A percentile compares a stretch with the other conserved stretches of the same genome.
These are phyloP conservation scores for Pyrenula aspistea DNA, from an alignment of 495 filamentous ascomycete genomes.

Conservation along the genomic window DNA sequence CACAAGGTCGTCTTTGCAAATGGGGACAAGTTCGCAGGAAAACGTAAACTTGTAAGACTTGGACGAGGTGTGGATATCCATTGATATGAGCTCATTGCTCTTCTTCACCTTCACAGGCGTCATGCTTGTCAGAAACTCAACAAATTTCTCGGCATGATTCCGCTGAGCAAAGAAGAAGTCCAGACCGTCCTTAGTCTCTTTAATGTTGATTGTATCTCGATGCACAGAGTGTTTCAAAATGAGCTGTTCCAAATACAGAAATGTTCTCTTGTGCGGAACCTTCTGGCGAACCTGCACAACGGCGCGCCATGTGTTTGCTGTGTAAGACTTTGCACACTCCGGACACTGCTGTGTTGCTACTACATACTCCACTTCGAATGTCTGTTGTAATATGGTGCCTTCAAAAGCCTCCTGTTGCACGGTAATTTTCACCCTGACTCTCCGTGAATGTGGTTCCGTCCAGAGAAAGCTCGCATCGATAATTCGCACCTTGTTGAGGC, in stretches of 20 bases:
- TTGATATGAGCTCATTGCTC: conserved; percentile 82
- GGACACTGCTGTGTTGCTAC: conserved; percentile 82
- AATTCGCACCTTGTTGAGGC: conserved; percentile 75
- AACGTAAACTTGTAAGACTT: conserved; percentile 90
- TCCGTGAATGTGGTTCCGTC: conserved; percentile 91
- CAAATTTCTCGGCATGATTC: conserved; percentile 86
- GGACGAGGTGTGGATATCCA: conserved; percentile 79
- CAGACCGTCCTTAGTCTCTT: conserved; percentile 82
- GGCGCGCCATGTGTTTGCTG: conserved; percentile 80
- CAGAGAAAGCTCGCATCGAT: conserved; percentile 94
- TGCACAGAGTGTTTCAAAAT: conserved; percentile 91
- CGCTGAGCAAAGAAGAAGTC: conserved; percentile 87
- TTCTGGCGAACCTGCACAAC: conserved; percentile 91
- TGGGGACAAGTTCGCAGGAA: conserved; percentile 74
- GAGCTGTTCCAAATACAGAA: conserved; percentile 90
- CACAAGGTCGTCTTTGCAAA: conserved; percentile 94
- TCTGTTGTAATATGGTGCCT: conserved; percentile 76
- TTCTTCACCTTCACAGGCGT: conserved; percentile 71
- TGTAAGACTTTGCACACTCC: conserved; percentile 89
- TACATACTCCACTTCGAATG: conserved; percentile 86
- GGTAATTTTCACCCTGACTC: conserved; percentile 86
- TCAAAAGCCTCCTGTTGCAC: conserved; percentile 70
- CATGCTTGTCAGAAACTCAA: conserved; percentile 78
- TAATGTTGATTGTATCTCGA: conserved; percentile 90
- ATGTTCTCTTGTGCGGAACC: conserved; percentile 93